These are phyloP conservation scores for Pythium dissotocum DNA, from an alignment of 352 stramenopile genomes.

Conservation along the genomic window DNA sequence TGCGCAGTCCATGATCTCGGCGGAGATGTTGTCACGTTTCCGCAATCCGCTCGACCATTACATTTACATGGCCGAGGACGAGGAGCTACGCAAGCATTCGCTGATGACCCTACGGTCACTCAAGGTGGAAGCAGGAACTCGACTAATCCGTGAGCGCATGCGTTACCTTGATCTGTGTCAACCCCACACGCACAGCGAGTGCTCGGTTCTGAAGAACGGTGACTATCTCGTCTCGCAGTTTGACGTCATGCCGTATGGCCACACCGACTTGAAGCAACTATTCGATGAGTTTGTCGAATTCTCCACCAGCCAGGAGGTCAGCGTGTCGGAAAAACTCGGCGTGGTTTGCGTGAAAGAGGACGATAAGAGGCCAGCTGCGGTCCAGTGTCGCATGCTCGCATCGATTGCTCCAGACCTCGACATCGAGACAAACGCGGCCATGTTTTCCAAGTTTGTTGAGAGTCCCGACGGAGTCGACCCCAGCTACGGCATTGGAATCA, in stretches of 20 bases:
- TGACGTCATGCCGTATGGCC: constrained; percentile 10
- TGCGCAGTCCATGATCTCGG: constrained; percentile 17
- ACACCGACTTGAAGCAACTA: constrained; percentile 6
- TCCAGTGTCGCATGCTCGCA: constrained; percentile 10
- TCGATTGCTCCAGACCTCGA: constrained; percentile 1
- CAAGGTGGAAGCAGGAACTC: not conserved
- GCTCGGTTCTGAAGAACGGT: constrained; percentile 12
- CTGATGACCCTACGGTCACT: constrained; percentile 1
- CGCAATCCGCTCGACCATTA: constrained; percentile 17
- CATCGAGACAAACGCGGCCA: constrained; percentile 23
- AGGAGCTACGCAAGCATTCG: constrained; percentile 3
- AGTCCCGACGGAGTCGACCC: not conserved
- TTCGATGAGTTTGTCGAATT: constrained; percentile 16
- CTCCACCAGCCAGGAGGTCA: constrained; percentile 15
- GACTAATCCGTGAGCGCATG: constrained; percentile 13
- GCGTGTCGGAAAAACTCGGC: constrained; percentile 23
- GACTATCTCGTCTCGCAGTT: constrained; percentile 20
- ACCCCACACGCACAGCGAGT: constrained; percentile 15
- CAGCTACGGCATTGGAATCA: constrained; percentile 3
- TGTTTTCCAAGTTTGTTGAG: constrained; percentile 18
- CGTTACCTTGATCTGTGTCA: constrained; percentile 15
- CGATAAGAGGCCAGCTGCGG: constrained; percentile 1
- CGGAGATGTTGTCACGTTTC: constrained; percentile 16
- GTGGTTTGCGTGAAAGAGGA: constrained; percentile 14
- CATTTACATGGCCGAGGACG: constrained; percentile 22